Conservation (phyloP, 2,329 filamentous ascomycete species). For the Trichoderma endophyticum region DNA sequence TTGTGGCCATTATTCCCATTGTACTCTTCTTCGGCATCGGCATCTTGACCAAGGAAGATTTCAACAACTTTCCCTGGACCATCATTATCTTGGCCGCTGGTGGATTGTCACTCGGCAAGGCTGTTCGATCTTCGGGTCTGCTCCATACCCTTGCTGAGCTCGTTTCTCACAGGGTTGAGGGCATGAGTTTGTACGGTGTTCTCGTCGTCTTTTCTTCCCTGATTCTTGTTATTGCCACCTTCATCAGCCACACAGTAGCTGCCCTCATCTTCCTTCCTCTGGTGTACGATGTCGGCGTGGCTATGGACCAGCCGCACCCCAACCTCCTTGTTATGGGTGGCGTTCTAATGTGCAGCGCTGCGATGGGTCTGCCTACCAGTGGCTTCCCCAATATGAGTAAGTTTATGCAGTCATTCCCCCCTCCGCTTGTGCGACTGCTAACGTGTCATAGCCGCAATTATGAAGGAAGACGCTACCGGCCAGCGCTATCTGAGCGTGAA, state of each 20-base stretch:
- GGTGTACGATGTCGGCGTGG: conserved; percentile 77
- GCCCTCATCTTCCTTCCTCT: conserved; percentile 92
- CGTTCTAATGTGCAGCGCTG: conserved; percentile 95
- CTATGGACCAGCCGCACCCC: conserved; percentile 86
- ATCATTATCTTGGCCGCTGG: conserved; percentile 98
- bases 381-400: conserved; percentile 99
- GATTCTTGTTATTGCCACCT: conserved; percentile 91
- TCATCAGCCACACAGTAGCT: conserved; percentile 96
- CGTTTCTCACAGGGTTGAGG: conserved; percentile 72
- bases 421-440: conserved; percentile 19
- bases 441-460: conserved; percentile 73
- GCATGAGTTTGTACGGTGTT: conserved; percentile 80
- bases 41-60: conserved; percentile 96
- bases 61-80: conserved; percentile 99
- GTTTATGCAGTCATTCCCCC: conserved; percentile 38
- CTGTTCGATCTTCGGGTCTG: conserved; percentile 88
- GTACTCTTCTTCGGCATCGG: conserved; percentile 95
- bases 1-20: conserved; percentile 93
- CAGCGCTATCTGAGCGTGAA: conserved; percentile 88
- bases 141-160: conserved; percentile 79
- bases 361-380: conserved; percentile 89
- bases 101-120: conserved; percentile 86
- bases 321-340: conserved; percentile 94
- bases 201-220: conserved; percentile 79
- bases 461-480: conserved; percentile 96